Evolutionary conservation across 2,329 filamentous ascomycete genomes (phyloP).

Genomic region (Pestalotiopsis sp.): DNA sequence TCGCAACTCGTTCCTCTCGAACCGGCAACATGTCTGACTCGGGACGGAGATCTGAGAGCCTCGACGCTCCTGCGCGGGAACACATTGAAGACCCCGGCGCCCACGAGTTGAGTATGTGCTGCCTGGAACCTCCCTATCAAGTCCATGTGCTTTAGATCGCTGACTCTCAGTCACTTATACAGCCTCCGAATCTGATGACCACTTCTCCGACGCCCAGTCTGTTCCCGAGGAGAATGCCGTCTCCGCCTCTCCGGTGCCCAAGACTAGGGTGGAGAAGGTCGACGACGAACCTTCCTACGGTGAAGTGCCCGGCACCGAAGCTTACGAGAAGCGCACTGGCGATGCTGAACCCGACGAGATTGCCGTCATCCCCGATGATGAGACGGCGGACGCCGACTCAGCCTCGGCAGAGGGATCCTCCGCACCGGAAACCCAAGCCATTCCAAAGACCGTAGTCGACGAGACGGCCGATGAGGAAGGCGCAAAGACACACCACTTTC

Average conservation of each 20-base stretch:
- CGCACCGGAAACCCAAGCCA: constrained; percentile 40
- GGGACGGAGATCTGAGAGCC: constrained; percentile 28
- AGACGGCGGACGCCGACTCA: constrained; percentile 27
- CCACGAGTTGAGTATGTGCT: constrained; percentile 56
- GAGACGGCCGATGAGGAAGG: constrained; percentile 49
- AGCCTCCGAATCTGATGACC: constrained; percentile 66
- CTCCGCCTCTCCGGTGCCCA: constrained; percentile 56
- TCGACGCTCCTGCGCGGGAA: constrained; percentile 34
- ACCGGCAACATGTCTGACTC: constrained; percentile 26
- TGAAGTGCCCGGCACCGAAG: constrained; percentile 63
- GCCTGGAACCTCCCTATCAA: background rate
- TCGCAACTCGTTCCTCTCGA: background rate
- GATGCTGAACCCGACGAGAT: constrained; percentile 66
- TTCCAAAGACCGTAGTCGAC: constrained; percentile 57
- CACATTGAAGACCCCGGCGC: constrained; percentile 59
- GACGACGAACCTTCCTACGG: constrained; percentile 61
- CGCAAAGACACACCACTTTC: constrained; percentile 45
- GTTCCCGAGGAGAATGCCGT: constrained; percentile 40
- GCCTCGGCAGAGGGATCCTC: constrained; percentile 27
- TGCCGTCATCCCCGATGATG: constrained; percentile 44
- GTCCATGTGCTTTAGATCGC: background rate
- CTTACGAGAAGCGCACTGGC: constrained; percentile 55
- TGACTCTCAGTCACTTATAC: background rate
- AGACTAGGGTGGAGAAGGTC: constrained; percentile 60
- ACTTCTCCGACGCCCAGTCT: constrained; percentile 70